Base-by-base conservation (phyloP, 2,329 filamentous ascomycete species). In the Ophiostoma triangulosporum region DNA sequence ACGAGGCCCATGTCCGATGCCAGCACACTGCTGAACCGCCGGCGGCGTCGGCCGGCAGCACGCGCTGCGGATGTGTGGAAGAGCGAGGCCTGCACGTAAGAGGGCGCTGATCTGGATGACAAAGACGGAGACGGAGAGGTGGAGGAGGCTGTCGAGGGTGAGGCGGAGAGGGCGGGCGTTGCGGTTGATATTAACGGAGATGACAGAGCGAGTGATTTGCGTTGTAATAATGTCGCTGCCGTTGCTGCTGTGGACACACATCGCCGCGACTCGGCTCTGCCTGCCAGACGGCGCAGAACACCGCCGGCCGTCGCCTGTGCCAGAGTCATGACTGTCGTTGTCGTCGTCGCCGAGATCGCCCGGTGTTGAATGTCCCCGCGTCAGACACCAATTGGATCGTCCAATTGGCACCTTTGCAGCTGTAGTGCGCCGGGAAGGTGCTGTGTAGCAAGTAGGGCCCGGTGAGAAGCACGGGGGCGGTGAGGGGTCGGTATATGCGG, bases 41-140 rank as follows among this genome's bases (percentile, higher is more conserved):
- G 70, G 59, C 73, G 70, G 46, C 46, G 46, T 14, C 46, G 46
- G 17, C 46, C 46, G 56, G 68, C 71, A 57, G 69, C 63, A 33
- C 74, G 68, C 48, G 68, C 64, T 48, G 72, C 65, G 48, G 76
- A 76, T 64, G 66, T 76, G 67, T 80, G 76, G 64, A 81, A 77
- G n/a, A 31, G 33, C 48, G 43, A 53, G 5, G 50, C 15, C 32
- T 53, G 51, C 15, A 33, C 45, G 31, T 9, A 46, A 8, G 27
- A 52, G 24, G 50, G 45, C 27, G 22, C 27, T 3, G 50, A 51
- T 31, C 36, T 38, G 17, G 52, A 27, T 32, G 27, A 43, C 20
- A 22, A 6, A 17, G 53, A 17, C 12, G 38, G 3, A 1, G 24
- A 17, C 5, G 40, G 14, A 43, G 20, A 43, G 20, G 29, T n/a